Evolutionary conservation across 352 stramenopile species (phyloP).

Genomic region (Pythium biforme): DNA sequence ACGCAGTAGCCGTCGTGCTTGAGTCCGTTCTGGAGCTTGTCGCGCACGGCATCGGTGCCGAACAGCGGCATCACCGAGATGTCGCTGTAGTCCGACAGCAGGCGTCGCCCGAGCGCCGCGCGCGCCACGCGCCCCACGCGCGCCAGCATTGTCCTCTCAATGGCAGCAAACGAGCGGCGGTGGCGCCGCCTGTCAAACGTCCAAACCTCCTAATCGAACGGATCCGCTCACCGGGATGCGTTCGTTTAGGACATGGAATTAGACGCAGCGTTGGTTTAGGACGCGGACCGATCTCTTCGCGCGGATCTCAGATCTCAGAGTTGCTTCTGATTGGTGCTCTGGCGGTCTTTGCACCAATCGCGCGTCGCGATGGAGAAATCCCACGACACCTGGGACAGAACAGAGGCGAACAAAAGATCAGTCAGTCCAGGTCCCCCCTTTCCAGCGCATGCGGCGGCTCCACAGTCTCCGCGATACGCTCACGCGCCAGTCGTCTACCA

Average conservation of each 20-base stretch:
- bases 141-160: neutral
- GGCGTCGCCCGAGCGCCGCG: neutral
- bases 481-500: slow-evolving; percentile 11
- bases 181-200: neutral
- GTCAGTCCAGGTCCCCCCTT: neutral
- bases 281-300: neutral
- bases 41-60: slow-evolving; percentile 31
- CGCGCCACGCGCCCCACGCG: neutral
- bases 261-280: neutral
- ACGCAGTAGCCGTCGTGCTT: slow-evolving; percentile 42
- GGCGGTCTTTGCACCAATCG: neutral
- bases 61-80: slow-evolving; percentile 51
- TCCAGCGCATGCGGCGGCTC: neutral
- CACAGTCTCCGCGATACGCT: slow-evolving; percentile 7
- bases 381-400: neutral
- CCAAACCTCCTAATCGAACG: neutral
- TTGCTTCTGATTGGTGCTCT: neutral
- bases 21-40: slow-evolving; percentile 40
- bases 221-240: neutral
- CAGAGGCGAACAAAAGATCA: neutral
- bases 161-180: neutral
- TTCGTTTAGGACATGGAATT: slow-evolving; percentile 1
- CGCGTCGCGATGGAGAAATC: neutral
- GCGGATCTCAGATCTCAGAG: slow-evolving; percentile 3
- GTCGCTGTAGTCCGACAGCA: slow-evolving; percentile 28